These are phyloP conservation scores for maize (Zea mays) DNA, from an alignment of 176 grass and related monocot species.

Conservation along the genomic window DNA sequence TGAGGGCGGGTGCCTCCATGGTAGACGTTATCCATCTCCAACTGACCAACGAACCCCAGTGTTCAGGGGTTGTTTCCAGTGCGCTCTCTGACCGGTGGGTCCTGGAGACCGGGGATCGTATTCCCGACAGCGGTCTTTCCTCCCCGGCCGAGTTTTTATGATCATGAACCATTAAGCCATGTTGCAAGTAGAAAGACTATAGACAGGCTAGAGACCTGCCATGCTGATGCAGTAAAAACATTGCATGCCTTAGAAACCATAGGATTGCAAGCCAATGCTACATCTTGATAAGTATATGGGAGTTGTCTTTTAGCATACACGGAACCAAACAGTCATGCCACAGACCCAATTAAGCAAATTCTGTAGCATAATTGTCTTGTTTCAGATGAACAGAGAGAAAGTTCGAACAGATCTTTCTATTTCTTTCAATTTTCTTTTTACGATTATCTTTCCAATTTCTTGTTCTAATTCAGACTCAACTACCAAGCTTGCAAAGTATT, in stretches of 20 bases:
- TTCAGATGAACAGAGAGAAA: background rate
- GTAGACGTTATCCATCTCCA: too few species aligned
- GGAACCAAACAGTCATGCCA: background rate
- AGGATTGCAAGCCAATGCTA: background rate
- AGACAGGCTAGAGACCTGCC: background rate
- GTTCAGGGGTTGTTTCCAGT: too few species aligned
- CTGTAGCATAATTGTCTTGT: background rate
- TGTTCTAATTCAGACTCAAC: background rate
- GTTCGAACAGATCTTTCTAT: background rate
- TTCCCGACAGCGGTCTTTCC: too few species aligned
- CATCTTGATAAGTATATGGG: background rate
- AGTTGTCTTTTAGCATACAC: background rate
- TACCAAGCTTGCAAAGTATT: background rate
- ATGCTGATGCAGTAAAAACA: constrained; percentile 3
- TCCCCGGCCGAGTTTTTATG: background rate
- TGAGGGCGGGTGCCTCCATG: too few species aligned
- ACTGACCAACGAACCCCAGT: too few species aligned
- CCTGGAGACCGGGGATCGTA: too few species aligned
- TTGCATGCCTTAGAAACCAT: constrained; percentile 3
- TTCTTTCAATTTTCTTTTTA: background rate
- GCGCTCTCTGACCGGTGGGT: too few species aligned
- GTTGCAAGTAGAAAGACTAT: constrained; percentile 8
- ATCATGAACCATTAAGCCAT: background rate
- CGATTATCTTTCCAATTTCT: background rate
- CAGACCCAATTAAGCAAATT: constrained; percentile 13